Evolutionary conservation across 2,329 filamentous ascomycete species (phyloP).

Genomic region (Didymella exigua): DNA sequence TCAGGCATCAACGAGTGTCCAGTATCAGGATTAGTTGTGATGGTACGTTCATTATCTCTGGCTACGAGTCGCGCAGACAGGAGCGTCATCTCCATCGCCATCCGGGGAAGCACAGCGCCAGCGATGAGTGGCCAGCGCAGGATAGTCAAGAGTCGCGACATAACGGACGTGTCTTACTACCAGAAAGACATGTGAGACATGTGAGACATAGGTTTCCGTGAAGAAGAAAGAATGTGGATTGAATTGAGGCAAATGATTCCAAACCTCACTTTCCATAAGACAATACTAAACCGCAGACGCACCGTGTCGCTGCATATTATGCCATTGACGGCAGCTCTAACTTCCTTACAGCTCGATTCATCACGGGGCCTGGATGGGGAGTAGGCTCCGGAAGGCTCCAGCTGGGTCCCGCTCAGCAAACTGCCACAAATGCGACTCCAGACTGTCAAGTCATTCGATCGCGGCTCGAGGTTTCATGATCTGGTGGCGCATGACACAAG

Average conservation of each 20-base stretch:
- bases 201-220: too few species aligned
- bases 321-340: constrained; percentile 3
- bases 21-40: constrained; percentile 18
- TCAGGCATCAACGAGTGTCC: constrained; percentile 16
- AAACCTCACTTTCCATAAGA: constrained; percentile 1
- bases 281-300: neutral
- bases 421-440: neutral
- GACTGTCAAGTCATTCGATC: constrained; percentile 30
- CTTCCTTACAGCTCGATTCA: neutral
- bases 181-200: neutral
- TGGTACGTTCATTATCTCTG: constrained; percentile 11
- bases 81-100: neutral
- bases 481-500: neutral
- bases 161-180: neutral
- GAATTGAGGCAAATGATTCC: neutral
- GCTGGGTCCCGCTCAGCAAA: too few species aligned
- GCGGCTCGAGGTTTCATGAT: neutral
- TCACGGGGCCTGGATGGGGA: constrained; percentile 1
- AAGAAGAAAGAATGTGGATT: neutral
- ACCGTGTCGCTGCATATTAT: neutral
- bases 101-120: neutral
- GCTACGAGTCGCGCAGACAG: constrained; percentile 29
- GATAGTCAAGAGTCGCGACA: constrained; percentile 3
- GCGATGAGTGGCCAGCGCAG: neutral
- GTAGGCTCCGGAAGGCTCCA: neutral